Evolutionary conservation across 1,284 basidiomycete species (phyloP).

Genomic region (Microbotryum saponariae): DNA sequence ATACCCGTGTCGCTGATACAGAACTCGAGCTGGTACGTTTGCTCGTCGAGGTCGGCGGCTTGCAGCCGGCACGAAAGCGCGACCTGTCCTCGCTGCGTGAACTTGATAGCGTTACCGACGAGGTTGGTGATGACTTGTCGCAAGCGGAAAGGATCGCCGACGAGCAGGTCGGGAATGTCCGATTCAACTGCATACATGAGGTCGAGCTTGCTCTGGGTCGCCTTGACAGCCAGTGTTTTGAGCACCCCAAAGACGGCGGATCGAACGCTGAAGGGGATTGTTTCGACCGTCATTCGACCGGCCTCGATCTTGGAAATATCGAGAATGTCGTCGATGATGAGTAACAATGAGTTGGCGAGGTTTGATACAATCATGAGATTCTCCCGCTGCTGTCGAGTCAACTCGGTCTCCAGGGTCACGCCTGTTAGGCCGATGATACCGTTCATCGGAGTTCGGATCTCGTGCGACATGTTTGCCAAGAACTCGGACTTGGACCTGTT

Average conservation of each 20-base stretch:
- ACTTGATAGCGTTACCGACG: slow-evolving; percentile 92
- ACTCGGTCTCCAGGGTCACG: slow-evolving; percentile 85
- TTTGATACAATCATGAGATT: slow-evolving; percentile 93
- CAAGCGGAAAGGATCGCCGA: slow-evolving; percentile 84
- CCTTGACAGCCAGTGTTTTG: slow-evolving; percentile 96
- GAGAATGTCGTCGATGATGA: slow-evolving; percentile 97
- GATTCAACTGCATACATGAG: slow-evolving; percentile 95
- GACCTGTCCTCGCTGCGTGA: slow-evolving; percentile 87
- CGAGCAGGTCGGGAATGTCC: slow-evolving; percentile 91
- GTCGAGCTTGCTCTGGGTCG: slow-evolving; percentile 94
- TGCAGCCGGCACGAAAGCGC: slow-evolving; percentile 77
- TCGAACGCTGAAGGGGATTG: slow-evolving; percentile 94
- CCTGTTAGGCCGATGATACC: slow-evolving; percentile 99
- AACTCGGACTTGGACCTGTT: slow-evolving; percentile 98
- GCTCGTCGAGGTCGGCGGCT: slow-evolving; percentile 55
- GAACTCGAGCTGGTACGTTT: slow-evolving; percentile 85
- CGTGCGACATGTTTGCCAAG: slow-evolving; percentile 88
- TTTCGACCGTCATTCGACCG: slow-evolving; percentile 98
- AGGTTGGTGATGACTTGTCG: slow-evolving; percentile 92
- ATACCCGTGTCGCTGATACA: slow-evolving; percentile 98
- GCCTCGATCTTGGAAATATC: slow-evolving; percentile 99
- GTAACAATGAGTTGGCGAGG: slow-evolving; percentile 80
- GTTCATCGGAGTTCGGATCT: slow-evolving; percentile 95
- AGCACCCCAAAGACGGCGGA: slow-evolving; percentile 95
- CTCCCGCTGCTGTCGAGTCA: slow-evolving; percentile 83